phyloP scores from a whole-genome alignment of 805 yeast species.

The Hyphopichia homilentoma region DNA sequence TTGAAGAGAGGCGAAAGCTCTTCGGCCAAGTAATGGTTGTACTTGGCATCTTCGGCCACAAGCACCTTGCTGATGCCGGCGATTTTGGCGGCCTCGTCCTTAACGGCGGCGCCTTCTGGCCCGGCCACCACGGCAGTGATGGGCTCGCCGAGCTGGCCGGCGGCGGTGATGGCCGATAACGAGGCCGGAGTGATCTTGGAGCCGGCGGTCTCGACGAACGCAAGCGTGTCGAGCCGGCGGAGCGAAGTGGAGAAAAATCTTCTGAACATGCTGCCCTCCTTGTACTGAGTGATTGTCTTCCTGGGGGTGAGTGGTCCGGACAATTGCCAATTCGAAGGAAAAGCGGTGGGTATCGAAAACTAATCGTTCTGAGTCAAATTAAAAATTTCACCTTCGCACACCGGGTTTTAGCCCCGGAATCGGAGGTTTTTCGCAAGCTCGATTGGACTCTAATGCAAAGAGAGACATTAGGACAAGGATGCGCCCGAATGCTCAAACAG shows the following conservation, averaged over 20 bases:
- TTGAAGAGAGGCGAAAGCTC: slow-evolving; percentile 65
- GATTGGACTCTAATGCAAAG: too few relatives aligned
- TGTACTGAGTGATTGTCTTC: neutral
- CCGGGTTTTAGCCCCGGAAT: too few relatives aligned
- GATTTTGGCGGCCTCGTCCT: slow-evolving; percentile 48
- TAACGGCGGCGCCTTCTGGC: slow-evolving; percentile 46
- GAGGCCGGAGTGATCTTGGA: slow-evolving; percentile 62
- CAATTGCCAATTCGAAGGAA: too few relatives aligned
- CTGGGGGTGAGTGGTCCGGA: too few relatives aligned
- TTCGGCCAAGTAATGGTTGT: slow-evolving; percentile 77
- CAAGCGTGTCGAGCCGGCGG: slow-evolving; percentile 49
- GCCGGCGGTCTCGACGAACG: slow-evolving; percentile 65
- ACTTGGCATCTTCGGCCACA: slow-evolving; percentile 54
- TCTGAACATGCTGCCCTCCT: slow-evolving; percentile 8
- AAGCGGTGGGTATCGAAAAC: too few relatives aligned
- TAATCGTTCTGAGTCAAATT: too few relatives aligned
- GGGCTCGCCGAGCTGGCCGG: slow-evolving; percentile 69
- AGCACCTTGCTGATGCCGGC: slow-evolving; percentile 53
- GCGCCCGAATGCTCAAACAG: too few relatives aligned
- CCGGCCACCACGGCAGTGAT: slow-evolving; percentile 79
- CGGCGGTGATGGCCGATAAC: slow-evolving; percentile 73
- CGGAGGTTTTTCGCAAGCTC: too few relatives aligned
- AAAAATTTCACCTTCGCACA: too few relatives aligned
- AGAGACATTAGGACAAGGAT: too few relatives aligned
- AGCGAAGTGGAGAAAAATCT: slow-evolving; percentile 47